Conservation (phyloP, 2,329 filamentous ascomycete genomes). For the Claviceps maximensis region DNA sequence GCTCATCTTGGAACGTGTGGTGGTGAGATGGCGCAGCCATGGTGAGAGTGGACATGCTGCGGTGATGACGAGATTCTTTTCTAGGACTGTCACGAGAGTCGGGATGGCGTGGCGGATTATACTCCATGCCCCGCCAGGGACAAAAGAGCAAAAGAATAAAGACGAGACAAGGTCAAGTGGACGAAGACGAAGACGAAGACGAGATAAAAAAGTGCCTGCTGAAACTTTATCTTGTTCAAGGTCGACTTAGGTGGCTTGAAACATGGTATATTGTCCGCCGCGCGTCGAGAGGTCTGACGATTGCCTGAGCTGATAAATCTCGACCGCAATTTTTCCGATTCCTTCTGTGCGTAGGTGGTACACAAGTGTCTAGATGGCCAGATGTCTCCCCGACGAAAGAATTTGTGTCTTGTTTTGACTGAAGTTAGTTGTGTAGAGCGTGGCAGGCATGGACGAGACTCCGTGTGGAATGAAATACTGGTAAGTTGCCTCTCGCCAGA, state of each 20-base stretch:
- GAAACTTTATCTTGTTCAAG: background rate
- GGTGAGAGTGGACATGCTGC: constrained; percentile 37
- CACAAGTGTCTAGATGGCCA: background rate
- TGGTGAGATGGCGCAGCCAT: constrained; percentile 30
- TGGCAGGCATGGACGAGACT: background rate
- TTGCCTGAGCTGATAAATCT: background rate
- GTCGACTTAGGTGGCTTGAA: background rate
- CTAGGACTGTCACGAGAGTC: constrained; percentile 15
- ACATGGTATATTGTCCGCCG: background rate
- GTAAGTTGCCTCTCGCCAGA: background rate
- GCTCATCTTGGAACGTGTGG: constrained; percentile 26
- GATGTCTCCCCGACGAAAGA: background rate
- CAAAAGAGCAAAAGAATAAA: background rate
- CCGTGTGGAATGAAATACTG: background rate
- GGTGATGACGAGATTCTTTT: constrained; percentile 12
- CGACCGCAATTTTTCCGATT: background rate
- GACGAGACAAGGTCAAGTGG: too few species aligned
- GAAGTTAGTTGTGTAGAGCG: background rate
- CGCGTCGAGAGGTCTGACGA: background rate
- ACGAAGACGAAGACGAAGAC: background rate
- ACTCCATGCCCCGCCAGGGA: constrained; percentile 24
- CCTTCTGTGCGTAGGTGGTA: background rate
- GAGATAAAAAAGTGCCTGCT: background rate
- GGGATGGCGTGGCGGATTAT: constrained; percentile 22
- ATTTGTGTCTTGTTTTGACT: background rate